A percentile compares a stretch with the other conserved stretches of the same genome.
Conservation (phyloP, 345 rosid species). For the Noccaea bulbosa region DNA sequence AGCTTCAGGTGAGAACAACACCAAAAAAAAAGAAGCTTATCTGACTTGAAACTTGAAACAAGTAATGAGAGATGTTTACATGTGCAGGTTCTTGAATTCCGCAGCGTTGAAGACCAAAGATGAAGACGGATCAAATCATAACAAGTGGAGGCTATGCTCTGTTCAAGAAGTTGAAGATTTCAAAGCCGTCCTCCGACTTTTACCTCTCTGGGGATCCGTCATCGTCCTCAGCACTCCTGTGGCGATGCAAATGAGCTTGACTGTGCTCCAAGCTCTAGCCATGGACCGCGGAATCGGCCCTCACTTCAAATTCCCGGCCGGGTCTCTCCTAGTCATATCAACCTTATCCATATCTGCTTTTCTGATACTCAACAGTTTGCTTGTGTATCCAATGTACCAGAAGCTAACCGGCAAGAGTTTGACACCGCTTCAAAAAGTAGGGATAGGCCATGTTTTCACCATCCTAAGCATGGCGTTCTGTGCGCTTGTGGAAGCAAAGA, state of each 20-base stretch:
- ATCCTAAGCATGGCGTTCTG: slow-evolving; percentile 42
- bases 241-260: slow-evolving; percentile 44
- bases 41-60: not conserved
- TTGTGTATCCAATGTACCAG: slow-evolving; percentile 45
- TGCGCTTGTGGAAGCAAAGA: slow-evolving; percentile 50
- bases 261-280: slow-evolving; percentile 58
- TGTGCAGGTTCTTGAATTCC: slow-evolving; percentile 39
- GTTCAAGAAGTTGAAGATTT: slow-evolving; percentile 60
- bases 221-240: slow-evolving; percentile 49
- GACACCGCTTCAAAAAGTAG: slow-evolving; percentile 51
- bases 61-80: slow-evolving; percentile 2
- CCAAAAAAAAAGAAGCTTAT: too few relatives aligned
- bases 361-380: slow-evolving; percentile 45
- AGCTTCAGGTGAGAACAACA: slow-evolving; percentile 45
- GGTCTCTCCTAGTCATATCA: slow-evolving; percentile 48
- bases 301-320: slow-evolving; percentile 55
- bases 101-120: slow-evolving; percentile 51
- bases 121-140: slow-evolving; percentile 44
- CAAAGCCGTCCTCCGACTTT: slow-evolving; percentile 43
- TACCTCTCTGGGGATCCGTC: slow-evolving; percentile 1
- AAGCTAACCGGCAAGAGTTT: slow-evolving; percentile 28
- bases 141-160: slow-evolving; percentile 57
- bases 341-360: slow-evolving; percentile 37
- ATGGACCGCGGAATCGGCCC: slow-evolving; percentile 53
- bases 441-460: slow-evolving; percentile 53